These are phyloP conservation scores for Combretum micranthum DNA, from an alignment of 345 rosid genomes.

Conservation along the genomic window DNA sequence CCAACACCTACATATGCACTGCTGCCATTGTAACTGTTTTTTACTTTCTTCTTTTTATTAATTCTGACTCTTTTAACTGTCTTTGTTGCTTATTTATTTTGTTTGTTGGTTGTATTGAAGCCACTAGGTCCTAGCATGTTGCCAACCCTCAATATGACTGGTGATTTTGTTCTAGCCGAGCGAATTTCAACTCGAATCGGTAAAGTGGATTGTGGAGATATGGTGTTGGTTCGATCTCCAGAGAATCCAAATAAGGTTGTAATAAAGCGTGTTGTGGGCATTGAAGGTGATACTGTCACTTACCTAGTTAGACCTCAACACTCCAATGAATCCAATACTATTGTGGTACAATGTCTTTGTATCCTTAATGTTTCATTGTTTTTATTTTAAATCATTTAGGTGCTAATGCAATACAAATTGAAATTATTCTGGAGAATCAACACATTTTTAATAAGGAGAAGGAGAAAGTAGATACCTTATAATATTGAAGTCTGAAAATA, in stretches of 20 bases:
- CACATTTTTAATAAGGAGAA: neutral
- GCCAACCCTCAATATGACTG: conserved; percentile 48
- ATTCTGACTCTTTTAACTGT: neutral
- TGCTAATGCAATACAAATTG: neutral
- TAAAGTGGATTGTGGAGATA: conserved; percentile 55
- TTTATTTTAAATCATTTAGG: neutral
- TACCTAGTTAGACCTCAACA: conserved; percentile 39
- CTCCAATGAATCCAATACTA: conserved; percentile 24
- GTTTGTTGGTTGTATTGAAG: conserved; percentile 18
- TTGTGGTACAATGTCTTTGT: conserved; percentile 38
- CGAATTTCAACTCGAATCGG: conserved; percentile 31
- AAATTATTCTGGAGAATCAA: neutral
- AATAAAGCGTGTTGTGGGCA: conserved; percentile 48
- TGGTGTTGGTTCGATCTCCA: conserved; percentile 56
- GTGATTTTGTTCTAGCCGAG: conserved; percentile 47
- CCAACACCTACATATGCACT: conserved; percentile 36
- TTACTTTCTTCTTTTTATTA: neutral
- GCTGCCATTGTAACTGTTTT: conserved; percentile 29
- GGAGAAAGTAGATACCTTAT: neutral
- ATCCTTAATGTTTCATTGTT: neutral
- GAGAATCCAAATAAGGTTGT: conserved; percentile 36
- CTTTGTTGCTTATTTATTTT: conserved; percentile 1
- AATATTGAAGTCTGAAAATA: neutral
- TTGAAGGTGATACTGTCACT: conserved; percentile 56
- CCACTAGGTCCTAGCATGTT: conserved; percentile 71